phyloP scores from a whole-genome alignment of 1,139 yeast genomes.

The Kodamaea suecica region DNA sequence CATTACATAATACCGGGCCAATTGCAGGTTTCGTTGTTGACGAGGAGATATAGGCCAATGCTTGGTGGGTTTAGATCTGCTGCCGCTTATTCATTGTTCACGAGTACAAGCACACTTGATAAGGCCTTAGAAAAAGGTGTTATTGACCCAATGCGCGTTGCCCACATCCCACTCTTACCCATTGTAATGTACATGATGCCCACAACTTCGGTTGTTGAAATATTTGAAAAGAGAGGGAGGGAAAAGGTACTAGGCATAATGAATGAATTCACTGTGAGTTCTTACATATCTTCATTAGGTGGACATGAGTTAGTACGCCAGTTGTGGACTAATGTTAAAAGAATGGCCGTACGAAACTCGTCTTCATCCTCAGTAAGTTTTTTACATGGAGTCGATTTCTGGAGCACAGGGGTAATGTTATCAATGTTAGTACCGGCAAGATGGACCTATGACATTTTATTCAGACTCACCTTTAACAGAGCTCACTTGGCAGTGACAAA shows the following conservation, averaged over 20 bases:
- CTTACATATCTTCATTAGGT: slow-evolving; percentile 41
- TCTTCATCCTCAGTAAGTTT: neutral
- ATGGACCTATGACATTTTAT: slow-evolving; percentile 37
- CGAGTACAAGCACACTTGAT: slow-evolving; percentile 7
- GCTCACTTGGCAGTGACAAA: slow-evolving; percentile 38
- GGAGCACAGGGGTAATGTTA: slow-evolving; percentile 33
- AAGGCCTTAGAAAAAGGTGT: slow-evolving; percentile 32
- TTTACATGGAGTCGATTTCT: slow-evolving; percentile 24
- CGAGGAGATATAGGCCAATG: slow-evolving; percentile 13
- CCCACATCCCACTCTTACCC: slow-evolving; percentile 42
- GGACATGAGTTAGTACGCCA: slow-evolving; percentile 29
- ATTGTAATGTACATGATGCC: slow-evolving; percentile 40
- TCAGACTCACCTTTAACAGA: slow-evolving; percentile 42
- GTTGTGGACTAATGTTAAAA: slow-evolving; percentile 16
- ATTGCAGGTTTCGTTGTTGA: slow-evolving; percentile 30
- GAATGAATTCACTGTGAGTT: slow-evolving; percentile 35
- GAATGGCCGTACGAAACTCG: neutral
- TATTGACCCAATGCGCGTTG: slow-evolving; percentile 39
- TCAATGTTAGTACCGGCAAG: slow-evolving; percentile 36
- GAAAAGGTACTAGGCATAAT: slow-evolving; percentile 21
- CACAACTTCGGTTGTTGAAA: slow-evolving; percentile 28
- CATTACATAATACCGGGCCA: slow-evolving; percentile 38
- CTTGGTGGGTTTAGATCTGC: slow-evolving; percentile 7
- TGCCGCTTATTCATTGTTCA: slow-evolving; percentile 7
- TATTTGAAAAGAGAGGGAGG: slow-evolving; percentile 10